phyloP scores from a whole-genome alignment of 305 asterid genomes.

The Fraxinus albicans region DNA sequence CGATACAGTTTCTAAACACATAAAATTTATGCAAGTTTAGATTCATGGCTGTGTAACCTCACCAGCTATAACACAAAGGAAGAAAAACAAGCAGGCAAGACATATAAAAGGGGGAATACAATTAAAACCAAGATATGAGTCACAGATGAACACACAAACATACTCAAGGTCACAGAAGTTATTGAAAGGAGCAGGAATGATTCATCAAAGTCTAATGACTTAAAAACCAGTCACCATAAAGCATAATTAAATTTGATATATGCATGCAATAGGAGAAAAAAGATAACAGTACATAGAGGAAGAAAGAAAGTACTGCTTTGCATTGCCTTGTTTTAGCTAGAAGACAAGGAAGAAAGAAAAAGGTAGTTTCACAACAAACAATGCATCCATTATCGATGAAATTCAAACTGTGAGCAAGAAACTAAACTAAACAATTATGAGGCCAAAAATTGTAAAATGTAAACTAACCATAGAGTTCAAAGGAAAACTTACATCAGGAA shows the following conservation, averaged over 20 bases:
- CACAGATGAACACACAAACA: neutral
- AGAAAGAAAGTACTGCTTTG: neutral
- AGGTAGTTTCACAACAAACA: neutral
- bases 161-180: neutral
- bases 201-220: neutral
- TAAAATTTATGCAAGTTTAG: neutral
- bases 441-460: neutral
- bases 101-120: neutral
- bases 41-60: neutral
- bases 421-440: neutral
- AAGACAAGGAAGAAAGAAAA: neutral
- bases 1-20: neutral
- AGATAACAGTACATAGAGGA: neutral
- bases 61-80: neutral
- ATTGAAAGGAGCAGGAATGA: neutral
- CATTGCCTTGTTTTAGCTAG: neutral
- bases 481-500: slow-evolving; percentile 71
- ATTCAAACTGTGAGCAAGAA: neutral
- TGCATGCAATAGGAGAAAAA: neutral
- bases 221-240: neutral
- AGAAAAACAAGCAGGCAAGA: neutral
- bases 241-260: neutral
- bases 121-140: neutral
- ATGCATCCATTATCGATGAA: neutral
- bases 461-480: neutral